Conservation (phyloP, 2,329 filamentous ascomycete species). For the Fusarium praegraminearum region DNA sequence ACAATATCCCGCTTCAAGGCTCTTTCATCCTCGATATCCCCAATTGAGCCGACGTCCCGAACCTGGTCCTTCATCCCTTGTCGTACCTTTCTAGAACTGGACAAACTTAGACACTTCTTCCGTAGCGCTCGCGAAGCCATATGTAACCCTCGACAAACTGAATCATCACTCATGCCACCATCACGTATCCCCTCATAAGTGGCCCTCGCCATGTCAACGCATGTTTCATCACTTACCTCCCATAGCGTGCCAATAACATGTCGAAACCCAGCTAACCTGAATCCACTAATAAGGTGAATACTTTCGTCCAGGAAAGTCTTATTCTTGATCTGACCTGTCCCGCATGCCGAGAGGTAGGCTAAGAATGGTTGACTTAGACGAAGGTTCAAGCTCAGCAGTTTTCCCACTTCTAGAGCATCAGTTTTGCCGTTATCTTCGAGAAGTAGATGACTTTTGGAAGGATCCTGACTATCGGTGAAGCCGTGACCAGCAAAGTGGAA, state of each 20-base stretch:
- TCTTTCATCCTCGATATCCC: no score
- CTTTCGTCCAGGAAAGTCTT: not conserved
- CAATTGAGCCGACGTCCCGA: accelerated
- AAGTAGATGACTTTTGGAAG: not conserved
- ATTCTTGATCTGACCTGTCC: not conserved
- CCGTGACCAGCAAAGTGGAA: not conserved
- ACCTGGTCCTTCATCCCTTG: no score
- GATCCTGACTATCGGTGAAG: not conserved
- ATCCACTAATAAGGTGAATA: not conserved
- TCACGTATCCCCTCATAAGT: not conserved
- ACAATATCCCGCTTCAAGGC: no score
- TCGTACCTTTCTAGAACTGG: accelerated
- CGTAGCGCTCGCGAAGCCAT: no score
- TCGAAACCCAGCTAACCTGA: not conserved
- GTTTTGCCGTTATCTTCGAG: not conserved
- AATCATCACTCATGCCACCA: no score
- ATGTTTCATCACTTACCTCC: not conserved
- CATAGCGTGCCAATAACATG: not conserved
- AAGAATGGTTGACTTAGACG: not conserved
- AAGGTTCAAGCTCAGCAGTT: not conserved
- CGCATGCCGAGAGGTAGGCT: not conserved
- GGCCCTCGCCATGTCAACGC: not conserved
- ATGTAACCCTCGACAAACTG: no score
- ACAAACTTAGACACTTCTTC: no score
- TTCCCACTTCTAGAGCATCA: not conserved